Base-by-base conservation (phyloP, 768 basidiomycete genomes). In the Pholiota conissans region DNA sequence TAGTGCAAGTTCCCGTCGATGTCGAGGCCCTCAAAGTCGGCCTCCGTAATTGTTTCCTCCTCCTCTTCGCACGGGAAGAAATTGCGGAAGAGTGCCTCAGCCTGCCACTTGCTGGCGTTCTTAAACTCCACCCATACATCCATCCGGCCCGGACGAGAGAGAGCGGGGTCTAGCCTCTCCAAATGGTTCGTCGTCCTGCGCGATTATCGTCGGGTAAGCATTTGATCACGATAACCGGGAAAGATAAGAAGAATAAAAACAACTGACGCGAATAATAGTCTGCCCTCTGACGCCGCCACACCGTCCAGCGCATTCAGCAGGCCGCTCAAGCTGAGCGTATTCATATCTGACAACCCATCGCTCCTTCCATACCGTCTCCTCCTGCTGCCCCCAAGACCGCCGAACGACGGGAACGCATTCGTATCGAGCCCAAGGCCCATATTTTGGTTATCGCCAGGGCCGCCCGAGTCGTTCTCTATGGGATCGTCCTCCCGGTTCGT, bases 81-180 rank as follows among this genome's bases (percentile, higher is more conserved):
- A 73, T 93, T 93, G 59, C 88, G 83, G 84, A 93, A 94, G 39
- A 94, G 79, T 20, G 84, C 85, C 71, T 93, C 90, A 0, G 91
- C 91, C 68, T 95, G 92, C 83, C 86, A 87, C 62, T 86, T 87
- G 59, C 85, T 88, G 30, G 93, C 89, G 60, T 90, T 87, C 77
- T 87, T 90, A 78, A 95, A 95, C 70, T 93, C 90, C 46, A 95
- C 82, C 86, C 91, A 92, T 7, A 96, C 90, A 66, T 95, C 94
- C 89, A 92, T 91, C 27, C 90, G 88, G 16, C 94, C 94, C 5
- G 94, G 92, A 52, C 94, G 87, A n/a, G 87, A 90, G 10, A 96
- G 83, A 0, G 94, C 94, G 3, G 93, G 91, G 64, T 96, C 94
- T 1, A 96, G 82, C 30, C 89, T 84, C 65, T 95, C 91, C n/a